Evolutionary conservation across 352 stramenopile genomes (phyloP), one percentile per base, ranked within the genome.

Genomic region (Pythium aphanidermatum): DNA sequence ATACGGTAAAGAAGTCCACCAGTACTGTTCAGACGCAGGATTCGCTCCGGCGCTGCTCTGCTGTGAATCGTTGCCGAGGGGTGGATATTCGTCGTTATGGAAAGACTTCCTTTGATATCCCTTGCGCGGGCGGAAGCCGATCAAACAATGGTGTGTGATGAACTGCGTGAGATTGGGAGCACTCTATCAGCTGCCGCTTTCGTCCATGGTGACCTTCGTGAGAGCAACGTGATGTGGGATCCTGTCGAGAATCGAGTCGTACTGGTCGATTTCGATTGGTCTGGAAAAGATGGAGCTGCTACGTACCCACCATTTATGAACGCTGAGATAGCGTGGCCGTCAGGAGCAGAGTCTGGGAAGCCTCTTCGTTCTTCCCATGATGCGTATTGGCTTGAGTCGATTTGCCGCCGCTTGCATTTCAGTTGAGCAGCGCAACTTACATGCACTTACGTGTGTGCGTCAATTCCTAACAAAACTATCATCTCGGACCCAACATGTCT

Each of bases 231-330:
- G 27, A 30, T 57, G 48, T 70, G 57, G 52, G 56, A 64, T 55
- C 6, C 35, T 11, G 11, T 21, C 42, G 45, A 55, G 45, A 57
- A 60, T 24, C 51, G 49, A 50, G 51, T 70, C 44, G 51, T 70
- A n/a, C 36, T 63, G 46, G 51, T 63, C 32, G 60, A 66, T 51
- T 70, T 66, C 27, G 60, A 63, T 41, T 66, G 51, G 56, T 49
- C 56, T 9, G 55, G 55, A 45, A 52, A 37, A n/a, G 60, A 62
- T 42, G 44, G 44, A 12, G 45, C 31, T 4, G 51, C 11, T 19
- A 59, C 38, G 21, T 51, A 65, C 17, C 59, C 59, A 27, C 38
- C 51, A 48, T 65, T 63, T 38, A 58, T 69, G 60, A 55, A 59
- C 38, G 11, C 32, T 50, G n/a, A n/a, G n/a, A n/a, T n/a, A n/a